A percentile compares a stretch with the other conserved stretches of the same genome.
phyloP scores from a whole-genome alignment of 495 filamentous ascomycete genomes.

The Pyrenula aspistea region DNA sequence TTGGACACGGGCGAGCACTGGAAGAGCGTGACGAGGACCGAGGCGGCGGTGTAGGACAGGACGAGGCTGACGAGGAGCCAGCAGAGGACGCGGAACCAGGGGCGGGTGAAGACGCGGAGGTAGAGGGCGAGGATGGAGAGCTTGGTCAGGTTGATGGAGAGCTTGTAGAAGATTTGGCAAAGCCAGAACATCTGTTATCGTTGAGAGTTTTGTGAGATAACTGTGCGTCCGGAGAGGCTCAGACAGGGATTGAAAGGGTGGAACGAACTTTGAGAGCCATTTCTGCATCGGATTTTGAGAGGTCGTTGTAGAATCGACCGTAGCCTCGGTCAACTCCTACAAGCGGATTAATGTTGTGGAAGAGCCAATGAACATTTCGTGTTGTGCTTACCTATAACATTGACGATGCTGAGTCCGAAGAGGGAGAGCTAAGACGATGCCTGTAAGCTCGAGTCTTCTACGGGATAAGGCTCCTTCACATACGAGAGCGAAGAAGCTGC shows the following conservation, averaged over 20 bases:
- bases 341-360: too few relatives aligned
- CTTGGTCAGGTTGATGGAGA: slow-evolving; percentile 19
- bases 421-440: slow-evolving; percentile 2
- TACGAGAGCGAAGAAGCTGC: slow-evolving; percentile 7
- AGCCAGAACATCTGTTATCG: not conserved
- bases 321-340: not conserved
- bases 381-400: slow-evolving; percentile 5
- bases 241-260: not conserved
- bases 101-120: slow-evolving; percentile 21
- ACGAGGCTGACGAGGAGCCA: slow-evolving; percentile 9
- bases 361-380: too few relatives aligned
- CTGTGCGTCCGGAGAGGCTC: too few relatives aligned
- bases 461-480: too few relatives aligned
- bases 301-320: not conserved
- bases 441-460: not conserved
- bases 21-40: slow-evolving; percentile 28
- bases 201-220: too few relatives aligned
- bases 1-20: slow-evolving; percentile 29
- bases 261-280: not conserved
- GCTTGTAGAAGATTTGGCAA: slow-evolving; percentile 13
- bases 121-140: slow-evolving; percentile 28
- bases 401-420: slow-evolving; percentile 5
- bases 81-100: slow-evolving; percentile 13
- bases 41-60: slow-evolving; percentile 22
- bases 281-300: not conserved